phyloP scores from a whole-genome alignment of 1,139 yeast genomes.

The Arxiozyma slooffiae region DNA sequence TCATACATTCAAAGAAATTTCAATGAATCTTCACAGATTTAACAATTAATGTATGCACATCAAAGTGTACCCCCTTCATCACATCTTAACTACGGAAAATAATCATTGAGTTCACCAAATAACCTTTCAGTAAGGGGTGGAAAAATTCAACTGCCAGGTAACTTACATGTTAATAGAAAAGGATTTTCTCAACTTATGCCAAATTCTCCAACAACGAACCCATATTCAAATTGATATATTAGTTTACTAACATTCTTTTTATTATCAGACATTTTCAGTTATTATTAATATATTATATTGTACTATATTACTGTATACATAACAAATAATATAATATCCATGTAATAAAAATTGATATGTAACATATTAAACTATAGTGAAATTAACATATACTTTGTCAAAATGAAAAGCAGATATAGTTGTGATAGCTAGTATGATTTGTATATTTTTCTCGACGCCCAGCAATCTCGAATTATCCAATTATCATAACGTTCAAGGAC shows the following conservation, averaged over 20 bases:
- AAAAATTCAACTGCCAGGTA: neutral
- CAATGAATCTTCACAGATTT: neutral
- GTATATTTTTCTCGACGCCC: neutral
- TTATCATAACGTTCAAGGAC: neutral
- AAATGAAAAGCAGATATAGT: neutral
- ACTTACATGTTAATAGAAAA: neutral
- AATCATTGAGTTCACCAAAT: neutral
- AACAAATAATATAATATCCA: neutral
- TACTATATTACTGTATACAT: neutral
- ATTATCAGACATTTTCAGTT: neutral
- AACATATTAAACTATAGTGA: neutral
- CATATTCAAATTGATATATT: conserved; percentile 15
- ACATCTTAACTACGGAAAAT: neutral
- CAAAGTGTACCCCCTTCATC: neutral
- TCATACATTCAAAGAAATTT: neutral
- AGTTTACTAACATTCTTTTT: neutral
- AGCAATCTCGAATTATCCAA: too few relatives aligned
- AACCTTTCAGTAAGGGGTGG: neutral
- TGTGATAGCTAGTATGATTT: neutral
- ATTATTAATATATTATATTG: too few relatives aligned
- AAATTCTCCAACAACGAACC: conserved; percentile 17
- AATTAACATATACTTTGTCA: neutral
- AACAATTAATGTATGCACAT: neutral
- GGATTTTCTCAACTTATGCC: conserved; percentile 30
- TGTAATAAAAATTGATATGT: too few relatives aligned